Percentiles rank a stretch among this genome's conserved stretches.
These are phyloP conservation scores for Epichloe bromicola DNA, from an alignment of 2,329 filamentous ascomycete species.

Conservation along the genomic window DNA sequence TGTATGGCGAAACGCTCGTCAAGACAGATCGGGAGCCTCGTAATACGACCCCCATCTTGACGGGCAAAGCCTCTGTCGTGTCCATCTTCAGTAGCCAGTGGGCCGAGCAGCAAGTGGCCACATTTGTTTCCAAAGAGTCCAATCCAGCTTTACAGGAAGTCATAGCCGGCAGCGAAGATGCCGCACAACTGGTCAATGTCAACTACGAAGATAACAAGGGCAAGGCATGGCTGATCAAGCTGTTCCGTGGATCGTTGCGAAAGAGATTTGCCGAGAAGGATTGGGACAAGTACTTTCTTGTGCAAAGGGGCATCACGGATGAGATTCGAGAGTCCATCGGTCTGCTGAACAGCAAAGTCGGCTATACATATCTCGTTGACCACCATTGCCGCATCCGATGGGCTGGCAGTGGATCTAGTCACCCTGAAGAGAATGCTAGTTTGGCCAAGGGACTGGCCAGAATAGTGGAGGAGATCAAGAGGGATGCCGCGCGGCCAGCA, in stretches of 20 bases:
- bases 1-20: slow-evolving; percentile 65
- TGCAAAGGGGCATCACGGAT: slow-evolving; percentile 44
- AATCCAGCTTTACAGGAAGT: slow-evolving; percentile 60
- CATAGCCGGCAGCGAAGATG: slow-evolving; percentile 37
- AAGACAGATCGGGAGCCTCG: slow-evolving; percentile 34
- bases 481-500: slow-evolving; percentile 20
- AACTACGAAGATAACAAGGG: slow-evolving; percentile 77
- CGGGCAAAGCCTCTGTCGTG: slow-evolving; percentile 64
- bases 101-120: slow-evolving; percentile 68
- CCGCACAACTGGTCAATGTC: slow-evolving; percentile 68
- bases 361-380: slow-evolving; percentile 87
- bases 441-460: slow-evolving; percentile 51
- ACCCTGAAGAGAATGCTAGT: slow-evolving; percentile 52
- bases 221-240: slow-evolving; percentile 43
- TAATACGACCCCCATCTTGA: slow-evolving; percentile 65
- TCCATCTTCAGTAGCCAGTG: slow-evolving; percentile 71
- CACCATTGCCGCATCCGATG: slow-evolving; percentile 79
- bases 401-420: slow-evolving; percentile 68
- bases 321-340: slow-evolving; percentile 51
- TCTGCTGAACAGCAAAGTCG: slow-evolving; percentile 78
- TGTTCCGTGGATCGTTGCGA: slow-evolving; percentile 43
- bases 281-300: slow-evolving; percentile 49
- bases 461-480: slow-evolving; percentile 45
- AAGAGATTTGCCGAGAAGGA: slow-evolving; percentile 35
- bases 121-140: slow-evolving; percentile 50